Base-by-base conservation (phyloP, 768 basidiomycete species). In the Austroboletus eburneus region DNA sequence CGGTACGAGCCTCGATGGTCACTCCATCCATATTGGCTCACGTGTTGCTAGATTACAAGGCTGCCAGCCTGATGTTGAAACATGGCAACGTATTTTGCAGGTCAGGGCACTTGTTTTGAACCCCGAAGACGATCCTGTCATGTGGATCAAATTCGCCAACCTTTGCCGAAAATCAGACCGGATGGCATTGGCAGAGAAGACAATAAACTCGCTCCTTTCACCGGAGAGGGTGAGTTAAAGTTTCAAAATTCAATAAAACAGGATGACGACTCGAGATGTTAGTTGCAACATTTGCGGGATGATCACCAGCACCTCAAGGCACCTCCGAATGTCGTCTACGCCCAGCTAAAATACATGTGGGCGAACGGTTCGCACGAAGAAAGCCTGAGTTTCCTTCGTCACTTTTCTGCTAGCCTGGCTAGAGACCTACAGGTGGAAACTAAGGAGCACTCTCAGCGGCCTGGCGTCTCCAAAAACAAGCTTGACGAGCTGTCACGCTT, bases 61-160 rank as follows among this genome's bases (percentile, higher is more conserved):
- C 2, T 97, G 94, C 67, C 93, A 98, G 61, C 91, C 91, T 20
- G 96, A 98, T 58, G 95, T 98, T 27, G 96, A 99, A 67, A 92
- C 96, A 5, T 99, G 96, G 96, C 96, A 98, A 64, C 83, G 95
- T 17, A 90, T 98, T 44, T 73, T 99, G 9, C 95, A 97, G 73
- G 92, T 99, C 40, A 81, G 96, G 43, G 91, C 94, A 0, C 76
- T 98, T 43, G 93, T 99, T 18, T 74, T 97, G 22, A 88, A 81
- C 36, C 95, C 96, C 0, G 89, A 89, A 53, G 92, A 96, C 52
- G 93, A 97, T 62, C 91, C 89, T 36, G 80, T 88, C 38, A 97
- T 96, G 83, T 98, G 94, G 93, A 96, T 99, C 68, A 93, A 96
- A 68, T 97, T 99, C 60, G 91, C 95, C 3, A 98, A 99, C 58